A percentile compares a stretch with the other conserved stretches of the same genome.
phyloP scores from a whole-genome alignment of 129 eudicot genomes.

The Chrysanthemum seticuspe region DNA sequence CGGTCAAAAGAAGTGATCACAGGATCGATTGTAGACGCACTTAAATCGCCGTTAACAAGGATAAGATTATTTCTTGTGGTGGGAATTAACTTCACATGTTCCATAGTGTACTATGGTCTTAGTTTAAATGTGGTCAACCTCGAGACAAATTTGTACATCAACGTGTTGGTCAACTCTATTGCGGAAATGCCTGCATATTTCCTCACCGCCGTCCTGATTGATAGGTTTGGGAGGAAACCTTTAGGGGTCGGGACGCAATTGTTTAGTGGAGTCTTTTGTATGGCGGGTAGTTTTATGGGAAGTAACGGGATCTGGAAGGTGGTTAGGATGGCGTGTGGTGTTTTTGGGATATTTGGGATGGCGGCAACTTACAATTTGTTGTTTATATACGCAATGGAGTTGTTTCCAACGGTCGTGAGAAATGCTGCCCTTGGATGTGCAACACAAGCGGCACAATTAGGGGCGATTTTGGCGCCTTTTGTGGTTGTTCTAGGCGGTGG shows the following conservation, averaged over 20 bases:
- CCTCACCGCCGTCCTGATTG: constrained; percentile 66
- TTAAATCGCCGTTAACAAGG: constrained; percentile 57
- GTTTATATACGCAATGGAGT: constrained; percentile 81
- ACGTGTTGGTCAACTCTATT: constrained; percentile 67
- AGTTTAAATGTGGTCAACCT: constrained; percentile 91
- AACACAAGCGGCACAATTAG: constrained; percentile 86
- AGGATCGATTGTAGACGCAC: constrained; percentile 67
- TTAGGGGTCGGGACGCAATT: constrained; percentile 71
- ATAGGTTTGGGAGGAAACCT: constrained; percentile 79
- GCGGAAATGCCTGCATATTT: constrained; percentile 86
- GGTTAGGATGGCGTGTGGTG: constrained; percentile 72
- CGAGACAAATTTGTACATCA: constrained; percentile 76
- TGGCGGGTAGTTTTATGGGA: constrained; percentile 53
- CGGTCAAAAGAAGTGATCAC: constrained; percentile 34
- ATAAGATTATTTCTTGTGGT: constrained; percentile 62
- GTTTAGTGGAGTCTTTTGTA: constrained; percentile 79
- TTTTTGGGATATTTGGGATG: constrained; percentile 93
- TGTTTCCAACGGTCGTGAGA: constrained; percentile 96
- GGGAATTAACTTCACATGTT: constrained; percentile 64
- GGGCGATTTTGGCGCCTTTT: constrained; percentile 81
- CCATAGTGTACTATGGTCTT: constrained; percentile 86
- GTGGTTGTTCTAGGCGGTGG: constrained; percentile 78
- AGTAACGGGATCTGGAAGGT: constrained; percentile 56
- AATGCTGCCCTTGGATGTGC: constrained; percentile 95
- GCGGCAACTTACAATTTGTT: constrained; percentile 86